Conservation (phyloP, 495 filamentous ascomycete species). For the Wilcoxina mikolae region DNA sequence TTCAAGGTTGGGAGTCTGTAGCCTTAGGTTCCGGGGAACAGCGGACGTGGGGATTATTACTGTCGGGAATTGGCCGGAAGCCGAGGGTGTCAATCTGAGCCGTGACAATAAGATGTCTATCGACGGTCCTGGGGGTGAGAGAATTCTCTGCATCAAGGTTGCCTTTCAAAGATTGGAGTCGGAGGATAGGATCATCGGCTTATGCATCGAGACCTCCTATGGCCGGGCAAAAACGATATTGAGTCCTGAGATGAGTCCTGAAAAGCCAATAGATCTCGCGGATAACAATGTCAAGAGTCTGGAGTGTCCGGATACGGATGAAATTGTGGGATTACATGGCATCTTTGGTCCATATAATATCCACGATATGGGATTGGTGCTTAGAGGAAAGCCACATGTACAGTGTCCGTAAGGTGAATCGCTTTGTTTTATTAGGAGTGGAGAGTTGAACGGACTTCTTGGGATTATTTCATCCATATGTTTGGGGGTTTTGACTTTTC, state of each 20-base stretch:
- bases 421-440: not conserved
- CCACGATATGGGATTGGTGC: conserved; percentile 22
- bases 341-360: conserved; percentile 21
- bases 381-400: conserved; percentile 4
- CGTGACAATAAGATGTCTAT: conserved; percentile 20
- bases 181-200: conserved; percentile 20
- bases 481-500: not conserved
- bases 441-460: not conserved
- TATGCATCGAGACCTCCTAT: conserved; percentile 18
- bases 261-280: conserved; percentile 13
- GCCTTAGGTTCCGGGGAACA: conserved; percentile 23
- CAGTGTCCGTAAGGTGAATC: not conserved
- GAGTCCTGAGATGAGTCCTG: conserved; percentile 13
- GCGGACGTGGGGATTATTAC: conserved; percentile 21
- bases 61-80: conserved; percentile 25
- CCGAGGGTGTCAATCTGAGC: conserved; percentile 13
- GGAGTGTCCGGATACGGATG: conserved; percentile 12
- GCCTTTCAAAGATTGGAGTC: not conserved
- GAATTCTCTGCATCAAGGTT: conserved; percentile 18
- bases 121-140: conserved; percentile 16
- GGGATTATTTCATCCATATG: not conserved
- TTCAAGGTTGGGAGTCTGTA: conserved; percentile 10
- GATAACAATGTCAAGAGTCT: conserved; percentile 15
- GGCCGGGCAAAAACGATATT: conserved; percentile 19
- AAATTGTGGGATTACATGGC: conserved; percentile 26